Evolutionary conservation across 352 stramenopile genomes (phyloP).

Genomic region (Phytophthora cryptogea): DNA sequence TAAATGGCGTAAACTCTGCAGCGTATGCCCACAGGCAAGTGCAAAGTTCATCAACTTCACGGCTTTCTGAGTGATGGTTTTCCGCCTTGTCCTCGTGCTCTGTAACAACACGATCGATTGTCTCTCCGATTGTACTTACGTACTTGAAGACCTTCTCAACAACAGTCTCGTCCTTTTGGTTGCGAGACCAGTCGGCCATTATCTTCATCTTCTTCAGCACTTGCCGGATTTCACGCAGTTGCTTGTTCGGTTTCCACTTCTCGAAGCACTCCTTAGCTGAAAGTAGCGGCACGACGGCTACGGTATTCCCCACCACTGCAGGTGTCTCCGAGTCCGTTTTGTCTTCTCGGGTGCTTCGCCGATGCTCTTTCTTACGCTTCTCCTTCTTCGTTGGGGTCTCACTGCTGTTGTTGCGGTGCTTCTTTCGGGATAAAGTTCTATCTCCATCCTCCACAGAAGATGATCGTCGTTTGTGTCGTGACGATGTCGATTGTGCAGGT

Average conservation of each 20-base stretch:
- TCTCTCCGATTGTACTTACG: constrained; percentile 76
- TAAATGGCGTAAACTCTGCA: constrained; percentile 76
- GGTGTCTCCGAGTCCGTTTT: constrained; percentile 16
- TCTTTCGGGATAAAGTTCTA: constrained; percentile 32
- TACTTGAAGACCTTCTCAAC: constrained; percentile 90
- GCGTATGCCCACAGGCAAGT: constrained; percentile 84
- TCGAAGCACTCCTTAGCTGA: constrained; percentile 59
- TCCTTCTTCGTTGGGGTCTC: constrained; percentile 43
- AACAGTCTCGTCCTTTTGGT: constrained; percentile 82
- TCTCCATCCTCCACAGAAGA: constrained; percentile 41
- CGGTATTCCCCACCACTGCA: constrained; percentile 18
- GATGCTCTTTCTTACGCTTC: constrained; percentile 38
- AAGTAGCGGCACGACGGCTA: constrained; percentile 32
- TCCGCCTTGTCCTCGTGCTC: constrained; percentile 41
- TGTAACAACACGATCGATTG: constrained; percentile 78
- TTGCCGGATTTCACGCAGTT: constrained; percentile 72
- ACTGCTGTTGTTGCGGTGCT: constrained; percentile 35
- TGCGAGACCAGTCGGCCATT: constrained; percentile 80
- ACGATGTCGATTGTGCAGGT: constrained; percentile 31
- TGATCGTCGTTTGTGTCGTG: constrained; percentile 42
- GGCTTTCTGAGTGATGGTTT: constrained; percentile 12
- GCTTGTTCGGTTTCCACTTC: constrained; percentile 84
- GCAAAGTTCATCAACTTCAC: constrained; percentile 77
- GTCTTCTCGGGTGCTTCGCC: constrained; percentile 8
- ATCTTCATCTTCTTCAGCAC: constrained; percentile 90